Conservation (phyloP, 2,329 filamentous ascomycete species). For the Aspergillus pseudonomiae region DNA sequence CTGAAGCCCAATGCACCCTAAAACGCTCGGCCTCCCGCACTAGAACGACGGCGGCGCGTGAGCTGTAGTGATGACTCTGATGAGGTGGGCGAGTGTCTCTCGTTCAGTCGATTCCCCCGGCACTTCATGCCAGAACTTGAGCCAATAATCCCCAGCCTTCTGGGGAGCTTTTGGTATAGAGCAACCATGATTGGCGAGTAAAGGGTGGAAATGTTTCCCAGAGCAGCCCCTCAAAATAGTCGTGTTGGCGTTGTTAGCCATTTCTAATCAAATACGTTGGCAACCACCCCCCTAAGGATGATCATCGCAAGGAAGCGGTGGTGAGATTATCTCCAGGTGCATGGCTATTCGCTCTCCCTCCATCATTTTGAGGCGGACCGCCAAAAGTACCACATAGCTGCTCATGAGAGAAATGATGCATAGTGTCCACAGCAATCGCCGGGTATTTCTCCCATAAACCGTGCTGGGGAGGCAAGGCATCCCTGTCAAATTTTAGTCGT, state of each 20-base stretch:
- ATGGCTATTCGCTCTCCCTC: neutral
- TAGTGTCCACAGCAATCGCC: too few species aligned
- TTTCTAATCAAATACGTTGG: neutral
- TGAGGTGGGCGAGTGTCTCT: neutral
- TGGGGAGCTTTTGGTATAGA: neutral
- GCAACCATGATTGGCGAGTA: neutral
- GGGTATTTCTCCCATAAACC: neutral
- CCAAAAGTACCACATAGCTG: neutral
- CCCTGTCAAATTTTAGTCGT: neutral
- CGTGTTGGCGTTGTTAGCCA: neutral
- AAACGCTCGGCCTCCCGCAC: neutral
- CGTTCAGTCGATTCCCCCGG: neutral
- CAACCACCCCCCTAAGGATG: neutral
- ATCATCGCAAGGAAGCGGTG: neutral
- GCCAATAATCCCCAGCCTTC: neutral
- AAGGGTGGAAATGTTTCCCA: neutral
- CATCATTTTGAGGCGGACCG: neutral
- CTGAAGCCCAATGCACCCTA: neutral
- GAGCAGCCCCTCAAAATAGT: neutral
- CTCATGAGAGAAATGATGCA: too few species aligned
- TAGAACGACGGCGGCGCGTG: neutral
- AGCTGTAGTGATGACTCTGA: neutral
- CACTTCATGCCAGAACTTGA: neutral
- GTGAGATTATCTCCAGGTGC: neutral
- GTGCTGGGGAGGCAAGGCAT: neutral